Evolutionary conservation across 768 basidiomycete genomes (phyloP).

Genomic region (Lactarius sp.): DNA sequence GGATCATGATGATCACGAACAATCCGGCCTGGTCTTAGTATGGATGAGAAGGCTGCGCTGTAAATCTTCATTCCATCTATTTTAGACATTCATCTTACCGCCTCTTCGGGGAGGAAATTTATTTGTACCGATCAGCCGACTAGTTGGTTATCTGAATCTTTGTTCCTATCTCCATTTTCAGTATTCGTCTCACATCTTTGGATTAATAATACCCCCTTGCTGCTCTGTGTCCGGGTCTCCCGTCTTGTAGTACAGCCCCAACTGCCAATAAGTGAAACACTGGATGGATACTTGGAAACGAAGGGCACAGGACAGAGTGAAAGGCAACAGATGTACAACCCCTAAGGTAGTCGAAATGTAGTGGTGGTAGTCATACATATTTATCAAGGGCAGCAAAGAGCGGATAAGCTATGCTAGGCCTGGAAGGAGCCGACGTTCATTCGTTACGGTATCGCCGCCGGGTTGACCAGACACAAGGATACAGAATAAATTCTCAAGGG

Average conservation of each 20-base stretch:
- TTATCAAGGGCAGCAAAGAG: conserved; percentile 2
- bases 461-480: neutral
- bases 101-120: neutral
- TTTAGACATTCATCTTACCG: conserved; percentile 1
- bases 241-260: neutral
- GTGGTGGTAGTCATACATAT: conserved; percentile 10
- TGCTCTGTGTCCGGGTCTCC: neutral
- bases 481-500: conserved; percentile 1
- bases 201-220: conserved; percentile 13
- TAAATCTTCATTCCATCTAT: neutral
- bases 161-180: neutral
- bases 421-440: conserved; percentile 6
- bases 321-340: neutral
- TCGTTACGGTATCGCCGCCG: conserved; percentile 6
- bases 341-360: neutral
- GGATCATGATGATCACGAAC: conserved; percentile 9
- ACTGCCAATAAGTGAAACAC: neutral
- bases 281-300: neutral
- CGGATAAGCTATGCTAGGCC: conserved; percentile 4
- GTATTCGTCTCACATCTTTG: neutral
- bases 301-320: neutral
- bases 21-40: neutral
- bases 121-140: conserved; percentile 7
- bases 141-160: neutral
- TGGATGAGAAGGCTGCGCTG: neutral